Evolutionary conservation across 805 yeast genomes (phyloP), one percentile per base, ranked within the genome.

Genomic region (Cyberlindnera euphorbiae): DNA sequence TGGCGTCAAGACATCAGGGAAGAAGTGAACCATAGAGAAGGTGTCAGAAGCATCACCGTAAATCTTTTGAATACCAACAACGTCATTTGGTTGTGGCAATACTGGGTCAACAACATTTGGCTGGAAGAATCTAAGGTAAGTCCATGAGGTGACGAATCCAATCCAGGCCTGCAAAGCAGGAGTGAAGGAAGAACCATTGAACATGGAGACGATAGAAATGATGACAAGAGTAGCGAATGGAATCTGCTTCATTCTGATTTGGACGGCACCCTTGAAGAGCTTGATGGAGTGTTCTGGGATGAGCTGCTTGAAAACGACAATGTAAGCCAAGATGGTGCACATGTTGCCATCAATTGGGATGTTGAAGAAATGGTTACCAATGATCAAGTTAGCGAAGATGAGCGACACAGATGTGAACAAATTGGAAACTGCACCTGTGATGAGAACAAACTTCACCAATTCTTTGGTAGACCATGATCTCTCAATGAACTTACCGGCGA

Each of bases 1-100:
- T 3, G 76, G 73, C 37, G 76, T 75, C 3, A 72, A 24, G 1
- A 72, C 55, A 32, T 69, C 76, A 1, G 97, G 97, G 75, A 89
- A 89, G 56, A 89, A 86, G 49, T 82, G 81, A 22, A 80, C 79
- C 44, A 89, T 69, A 37, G 84, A 78, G 65, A 89, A 89, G 1
- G 90, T 82, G 47, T 89, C 96, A 0, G 93, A 79, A 0, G 96
- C 95, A 58, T 88, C 96, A 26, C 97, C 96, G 18, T 72, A 59
- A 9, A 79, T 61, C 17, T 67, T 55, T 23, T 47, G 53, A 11
- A 54, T 52, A 10, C 58, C 59, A 24, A 53, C 47, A 21, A 55
- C 44, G 33, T 45, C 47, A 42, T 37, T 55, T 23, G 58, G 52
- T 26, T 47, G 68, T 39, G 83, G 79, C 41, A 79, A 61, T n/a